Evolutionary conservation across 2,329 filamentous ascomycete species (phyloP).

Genomic region (Clonostachys chloroleuca): DNA sequence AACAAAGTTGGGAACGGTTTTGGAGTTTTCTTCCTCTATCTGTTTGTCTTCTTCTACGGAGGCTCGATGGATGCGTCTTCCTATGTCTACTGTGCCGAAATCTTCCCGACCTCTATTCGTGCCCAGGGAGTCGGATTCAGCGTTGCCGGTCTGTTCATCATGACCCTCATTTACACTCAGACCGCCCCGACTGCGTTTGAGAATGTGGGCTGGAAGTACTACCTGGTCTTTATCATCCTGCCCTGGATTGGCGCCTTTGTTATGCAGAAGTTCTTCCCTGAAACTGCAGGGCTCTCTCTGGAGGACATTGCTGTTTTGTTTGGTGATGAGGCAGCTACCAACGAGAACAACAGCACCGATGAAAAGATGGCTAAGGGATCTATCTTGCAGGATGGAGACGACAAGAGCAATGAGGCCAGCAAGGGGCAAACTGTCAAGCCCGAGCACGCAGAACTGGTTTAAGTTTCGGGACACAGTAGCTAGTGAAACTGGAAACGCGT

Average conservation of each 20-base stretch:
- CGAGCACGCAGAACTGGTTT: no score
- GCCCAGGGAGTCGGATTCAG: constrained; percentile 7
- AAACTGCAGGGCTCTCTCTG: background rate
- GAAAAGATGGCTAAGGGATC: no score
- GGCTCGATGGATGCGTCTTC: constrained; percentile 4
- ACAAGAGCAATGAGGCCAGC: no score
- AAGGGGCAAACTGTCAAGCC: no score
- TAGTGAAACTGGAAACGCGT: no score
- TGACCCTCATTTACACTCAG: constrained; percentile 2
- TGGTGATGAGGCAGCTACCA: no score
- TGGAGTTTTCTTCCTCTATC: background rate
- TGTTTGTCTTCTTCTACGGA: background rate
- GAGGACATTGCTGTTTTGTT: background rate
- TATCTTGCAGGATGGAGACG: no score
- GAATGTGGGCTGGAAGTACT: background rate
- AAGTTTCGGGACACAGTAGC: no score
- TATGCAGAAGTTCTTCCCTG: background rate
- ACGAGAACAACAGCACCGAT: no score
- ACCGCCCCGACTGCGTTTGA: background rate
- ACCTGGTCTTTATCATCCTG: background rate
- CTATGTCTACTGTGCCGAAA: constrained; percentile 8
- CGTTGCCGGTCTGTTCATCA: constrained; percentile 2
- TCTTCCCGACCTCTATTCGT: constrained; percentile 7
- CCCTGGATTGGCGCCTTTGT: background rate
- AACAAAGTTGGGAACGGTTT: background rate